Evolutionary conservation across 2,329 filamentous ascomycete species (phyloP), one percentile per base, ranked within the genome.

Genomic region (Alternaria panax): DNA sequence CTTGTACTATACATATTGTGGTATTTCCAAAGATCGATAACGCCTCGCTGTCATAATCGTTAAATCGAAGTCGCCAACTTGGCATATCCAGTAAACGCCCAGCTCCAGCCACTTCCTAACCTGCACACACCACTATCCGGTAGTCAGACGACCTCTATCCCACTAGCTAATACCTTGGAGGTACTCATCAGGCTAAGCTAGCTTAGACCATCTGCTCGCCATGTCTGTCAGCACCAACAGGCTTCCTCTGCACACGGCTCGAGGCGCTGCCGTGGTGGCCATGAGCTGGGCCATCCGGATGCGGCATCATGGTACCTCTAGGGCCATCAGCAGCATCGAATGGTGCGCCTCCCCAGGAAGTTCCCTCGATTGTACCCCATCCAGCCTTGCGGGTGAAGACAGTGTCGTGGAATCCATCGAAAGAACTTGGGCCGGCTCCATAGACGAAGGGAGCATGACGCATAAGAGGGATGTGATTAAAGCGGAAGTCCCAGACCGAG

Each of bases 401-500:
- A 0, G 86, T 82, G 54, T 86, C 79, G 54, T 82, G 81, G 48
- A 88, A 82, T 38, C 79, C 79, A 45, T 80, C 76, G 51, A 76
- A 78, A 4, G 77, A 75, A 45, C 70, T 72, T 20, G 75, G 69
- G 1, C 77, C 75, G 12, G 71, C 71, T 65, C 79, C 80, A 61
- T 87, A 88, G 22, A 80, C 76, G 69, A 88, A 89, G 0, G 87
- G 81, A 20, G 82, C 78, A 41, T 83, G 80, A 20, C 88, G 83
- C 65, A 86, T 84, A 5, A 92, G 81, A 1, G 88, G 88, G 30
- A 91, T 84, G 71, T 91, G 88, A 71, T 86, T 86, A 75, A 81
- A 88, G 11, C 88, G 80, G 82, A 87, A 91, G 73, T 92, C 88
- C 85, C 88, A 91, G 51, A 91, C 80, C 8, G 84, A 80, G 0